Evolutionary conservation across 2,329 filamentous ascomycete genomes (phyloP), one percentile per base, ranked within the genome.

Genomic region (Phyllosticta paracitricarpa): DNA sequence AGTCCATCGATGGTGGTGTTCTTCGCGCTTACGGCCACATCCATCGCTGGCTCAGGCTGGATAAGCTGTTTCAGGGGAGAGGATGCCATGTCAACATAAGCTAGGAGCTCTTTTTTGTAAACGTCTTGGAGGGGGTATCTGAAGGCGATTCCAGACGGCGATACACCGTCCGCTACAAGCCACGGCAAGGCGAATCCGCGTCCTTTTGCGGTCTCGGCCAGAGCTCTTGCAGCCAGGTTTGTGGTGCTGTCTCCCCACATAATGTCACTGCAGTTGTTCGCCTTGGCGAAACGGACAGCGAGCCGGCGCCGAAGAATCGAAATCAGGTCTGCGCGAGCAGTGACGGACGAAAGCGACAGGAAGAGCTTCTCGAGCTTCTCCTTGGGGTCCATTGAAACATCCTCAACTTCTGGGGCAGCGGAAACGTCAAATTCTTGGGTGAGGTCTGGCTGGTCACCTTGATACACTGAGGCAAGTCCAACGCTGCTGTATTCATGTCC

Each of bases 1-100:
- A 99, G 82, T 66, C 92, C 88, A 70, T 97, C 91, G 68, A 99
- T 97, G 54, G 91, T 95, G 54, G 90, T 82, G 65, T 91, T 87
- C 70, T 87, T 89, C 66, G 88, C 85, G 33, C 83, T 88, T 74
- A 70, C 88, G 0, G 71, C 71, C 7, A 73, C 71, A 28, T 75
- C 68, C 17, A 61, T 53, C 8, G 65, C 64, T 1, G 66, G 62
- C 28, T 68, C 66, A 48, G 75, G 24, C 80, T 75, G 53, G 86
- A 10, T 68, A 9, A 75, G 65, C 8, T 65, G 64, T 22, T 71
- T 69, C 3, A 91, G 74, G 19, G 82, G 77, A 12, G 84, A 79
- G 2, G 78, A 71, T 4, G 79, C 71, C 51, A 86, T 72, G 3
- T 77, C 74, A 19, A 84, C 78, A 71, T 91, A 97, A 0, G 82